Percentiles rank a stretch among this genome's conserved stretches.
phyloP scores from a whole-genome alignment of 305 asterid species.

The Solanum hybrid region DNA sequence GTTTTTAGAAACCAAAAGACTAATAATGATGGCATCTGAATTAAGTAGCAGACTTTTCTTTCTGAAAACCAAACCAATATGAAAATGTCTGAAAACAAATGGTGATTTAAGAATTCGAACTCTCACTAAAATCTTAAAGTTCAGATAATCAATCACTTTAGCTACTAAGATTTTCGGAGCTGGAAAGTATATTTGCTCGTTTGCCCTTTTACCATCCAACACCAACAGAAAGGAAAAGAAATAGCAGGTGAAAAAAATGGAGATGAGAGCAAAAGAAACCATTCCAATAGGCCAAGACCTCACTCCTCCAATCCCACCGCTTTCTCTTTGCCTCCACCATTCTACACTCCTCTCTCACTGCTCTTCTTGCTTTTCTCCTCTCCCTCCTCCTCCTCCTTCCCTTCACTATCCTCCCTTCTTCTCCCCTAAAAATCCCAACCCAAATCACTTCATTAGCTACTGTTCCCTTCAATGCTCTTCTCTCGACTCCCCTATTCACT shows the following conservation, averaged over 20 bases:
- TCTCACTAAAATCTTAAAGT: neutral
- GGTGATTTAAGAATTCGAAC: neutral
- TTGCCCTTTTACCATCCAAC: neutral
- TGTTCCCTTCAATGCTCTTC: slow-evolving; percentile 58
- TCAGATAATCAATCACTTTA: no score
- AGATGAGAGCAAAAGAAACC: slow-evolving; percentile 46
- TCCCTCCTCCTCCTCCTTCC: slow-evolving; percentile 21
- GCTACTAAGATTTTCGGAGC: neutral
- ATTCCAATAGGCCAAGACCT: slow-evolving; percentile 42
- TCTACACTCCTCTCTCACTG: slow-evolving; percentile 46
- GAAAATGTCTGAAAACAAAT: neutral
- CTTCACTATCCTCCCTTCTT: neutral
- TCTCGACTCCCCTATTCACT: slow-evolving; percentile 40
- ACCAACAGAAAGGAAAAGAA: neutral
- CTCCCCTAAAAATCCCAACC: slow-evolving; percentile 5
- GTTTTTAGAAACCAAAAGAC: no score
- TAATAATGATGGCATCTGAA: no score
- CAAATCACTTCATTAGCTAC: slow-evolving; percentile 33
- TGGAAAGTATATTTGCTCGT: neutral
- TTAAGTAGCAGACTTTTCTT: neutral
- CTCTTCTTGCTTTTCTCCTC: slow-evolving; percentile 57
- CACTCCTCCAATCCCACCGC: slow-evolving; percentile 51
- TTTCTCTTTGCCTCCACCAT: slow-evolving; percentile 56
- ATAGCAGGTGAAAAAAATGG: slow-evolving; percentile 27
- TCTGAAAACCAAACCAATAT: neutral